Evolutionary conservation across 1,284 basidiomycete genomes (phyloP), one percentile per base, ranked within the genome.

Genomic region (Psilocybe mexicana): DNA sequence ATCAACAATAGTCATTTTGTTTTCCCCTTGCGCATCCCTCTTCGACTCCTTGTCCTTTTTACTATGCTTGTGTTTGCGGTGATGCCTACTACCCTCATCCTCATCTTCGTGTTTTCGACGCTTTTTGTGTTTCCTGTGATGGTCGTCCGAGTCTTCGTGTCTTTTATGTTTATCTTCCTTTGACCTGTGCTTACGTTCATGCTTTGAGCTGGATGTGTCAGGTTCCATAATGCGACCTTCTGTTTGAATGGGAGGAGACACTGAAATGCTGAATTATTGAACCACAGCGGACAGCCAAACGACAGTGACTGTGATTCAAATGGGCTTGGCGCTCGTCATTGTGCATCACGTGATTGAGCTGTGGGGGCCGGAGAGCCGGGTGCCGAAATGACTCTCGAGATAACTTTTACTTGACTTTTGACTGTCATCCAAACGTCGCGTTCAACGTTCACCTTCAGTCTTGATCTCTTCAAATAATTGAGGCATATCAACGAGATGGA

Each of bases 1-100:
- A 63, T 89, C 89, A 1, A 87, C 81, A 26, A 89, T 82, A 42
- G 74, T 70, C 52, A 81, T 61, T 44, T 71, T 69, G 54, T 61
- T 61, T 50, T 66, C 60, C 12, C 55, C 66, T 25, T 65, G 66
- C 47, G 66, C 68, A 33, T 70, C 65, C 54, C 57, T 62, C 49
- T 66, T 63, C 42, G 63, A 30, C 33, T 67, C 66, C 63, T 69
- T 72, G 55, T 64, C 63, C 54, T 63, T 70, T 54, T 64, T 62
- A 52, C 65, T 71, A 52, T 72, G 70, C 54, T 70, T 71, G 73
- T 84, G 79, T 49, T 79, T 79, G 63, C 77, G 78, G 8, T 33
- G 30, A 33, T 8, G 30, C 62, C 77, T 78, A 64, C 83, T 78
- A 58, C 72, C 70, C 33, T 77, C 74, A 38, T 67, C 67, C 30